Conservation (phyloP, 352 stramenopile genomes). For the Elongisporangium anandrum region DNA sequence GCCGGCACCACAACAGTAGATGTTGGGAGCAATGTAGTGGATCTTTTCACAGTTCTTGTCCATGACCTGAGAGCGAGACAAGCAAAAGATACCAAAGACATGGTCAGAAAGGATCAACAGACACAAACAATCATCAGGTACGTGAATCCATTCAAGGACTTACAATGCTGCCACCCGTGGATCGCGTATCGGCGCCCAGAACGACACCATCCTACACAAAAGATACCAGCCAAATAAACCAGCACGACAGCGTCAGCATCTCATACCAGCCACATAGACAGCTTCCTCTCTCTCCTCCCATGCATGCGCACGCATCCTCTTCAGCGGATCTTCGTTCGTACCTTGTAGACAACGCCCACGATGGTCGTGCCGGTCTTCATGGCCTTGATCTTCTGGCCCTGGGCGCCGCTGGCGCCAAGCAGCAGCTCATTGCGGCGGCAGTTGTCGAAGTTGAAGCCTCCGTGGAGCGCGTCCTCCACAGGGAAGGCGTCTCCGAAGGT, state of each 20-base stretch:
- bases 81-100: background rate
- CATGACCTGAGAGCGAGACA: slow-evolving; percentile 62
- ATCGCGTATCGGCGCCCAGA: slow-evolving; percentile 96
- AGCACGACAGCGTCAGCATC: background rate
- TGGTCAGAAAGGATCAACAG: background rate
- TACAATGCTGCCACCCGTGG: slow-evolving; percentile 91
- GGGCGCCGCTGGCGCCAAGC: slow-evolving; percentile 32
- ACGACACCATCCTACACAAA: slow-evolving; percentile 89
- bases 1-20: slow-evolving; percentile 98
- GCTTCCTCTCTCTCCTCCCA: background rate
- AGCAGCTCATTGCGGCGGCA: slow-evolving; percentile 91
- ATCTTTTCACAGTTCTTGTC: slow-evolving; percentile 99
- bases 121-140: background rate
- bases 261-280: background rate
- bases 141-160: background rate
- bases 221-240: background rate
- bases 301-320: background rate
- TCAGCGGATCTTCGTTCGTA: slow-evolving; percentile 3
- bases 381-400: slow-evolving; percentile 62
- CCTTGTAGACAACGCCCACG: slow-evolving; percentile 94
- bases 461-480: slow-evolving; percentile 43
- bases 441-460: slow-evolving; percentile 93
- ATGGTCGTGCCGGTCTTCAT: slow-evolving; percentile 98
- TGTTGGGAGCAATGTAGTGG: slow-evolving; percentile 99
- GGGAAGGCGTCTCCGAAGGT: slow-evolving; percentile 74